Base-by-base conservation (phyloP, 805 yeast genomes). In the Candida argentea region DNA sequence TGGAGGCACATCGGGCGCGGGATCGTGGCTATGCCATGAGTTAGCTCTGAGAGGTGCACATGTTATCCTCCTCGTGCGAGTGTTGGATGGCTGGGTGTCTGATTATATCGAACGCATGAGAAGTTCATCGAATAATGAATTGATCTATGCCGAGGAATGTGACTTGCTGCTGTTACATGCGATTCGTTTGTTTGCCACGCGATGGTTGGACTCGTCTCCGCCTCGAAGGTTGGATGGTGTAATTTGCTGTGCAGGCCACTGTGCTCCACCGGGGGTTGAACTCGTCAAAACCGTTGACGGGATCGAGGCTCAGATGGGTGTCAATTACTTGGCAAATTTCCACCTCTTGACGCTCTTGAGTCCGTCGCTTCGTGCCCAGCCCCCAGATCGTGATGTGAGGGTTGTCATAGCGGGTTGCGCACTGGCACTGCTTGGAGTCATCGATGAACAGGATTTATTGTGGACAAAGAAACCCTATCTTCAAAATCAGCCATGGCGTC, bases 1-100 rank as follows among this genome's bases (percentile, higher is more conserved):
- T 0, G 98, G 98, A n/a, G 98, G 94, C 2, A 89, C 97, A 0
- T 69, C 93, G 1, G 96, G 97, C 0, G 50, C 85, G 35, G 98
- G 98, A 1, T 79, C 89, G 0, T 68, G 72, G 3, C 67, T 82
- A 4, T 91, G 73, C 0, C 61, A 65, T 20, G 86, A 86, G 18
- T 49, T 91, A 42, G 96, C 96, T 0, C 31, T 39, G 0, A 55
- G 72, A 28, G 98, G 98, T 3, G 96, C 97, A 0, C 97, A 91
- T 48, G 42, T 89, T 28, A 71, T 91, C 18, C 46, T 89, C 26
- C 57, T 85, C 25, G 78, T 82, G 20, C 59, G 89, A 23, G 65
- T 76, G 4, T 86, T 80, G 43, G 70, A 67, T 33, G 33, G 37
- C 11, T 89, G 95, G 94, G 52, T 80, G 4, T 60, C 74, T 1